phyloP scores from a whole-genome alignment of 768 basidiomycete species.

The Lentinus brumalis region DNA sequence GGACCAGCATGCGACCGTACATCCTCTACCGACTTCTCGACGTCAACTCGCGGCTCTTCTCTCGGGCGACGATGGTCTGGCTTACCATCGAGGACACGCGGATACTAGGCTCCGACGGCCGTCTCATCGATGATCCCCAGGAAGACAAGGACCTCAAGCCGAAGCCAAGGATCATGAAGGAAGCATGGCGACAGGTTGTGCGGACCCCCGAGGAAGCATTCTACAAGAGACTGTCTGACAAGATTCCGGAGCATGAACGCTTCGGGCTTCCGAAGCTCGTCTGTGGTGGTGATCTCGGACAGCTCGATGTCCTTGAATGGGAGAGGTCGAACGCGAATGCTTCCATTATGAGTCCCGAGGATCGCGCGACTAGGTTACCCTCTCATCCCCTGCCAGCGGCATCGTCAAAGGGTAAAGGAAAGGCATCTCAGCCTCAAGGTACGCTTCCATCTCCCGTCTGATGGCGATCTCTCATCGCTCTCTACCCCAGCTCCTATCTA shows the following conservation, averaged over 20 bases:
- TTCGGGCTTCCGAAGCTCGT: conserved; percentile 4
- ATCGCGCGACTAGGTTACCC: neutral
- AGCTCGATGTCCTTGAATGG: conserved; percentile 7
- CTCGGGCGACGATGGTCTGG: conserved; percentile 17
- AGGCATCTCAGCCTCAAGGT: neutral
- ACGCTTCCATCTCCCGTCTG: neutral
- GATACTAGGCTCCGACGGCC: neutral
- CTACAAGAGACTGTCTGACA: neutral
- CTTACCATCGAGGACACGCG: conserved; percentile 12
- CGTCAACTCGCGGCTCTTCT: conserved; percentile 12
- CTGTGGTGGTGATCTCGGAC: conserved; percentile 10
- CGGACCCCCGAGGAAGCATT: conserved; percentile 4
- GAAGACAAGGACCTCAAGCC: neutral
- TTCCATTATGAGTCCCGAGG: neutral
- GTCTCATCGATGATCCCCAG: neutral
- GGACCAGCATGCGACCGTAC: neutral
- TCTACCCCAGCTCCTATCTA: neutral
- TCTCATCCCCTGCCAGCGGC: neutral
- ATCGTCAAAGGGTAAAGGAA: no score
- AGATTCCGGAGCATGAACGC: neutral
- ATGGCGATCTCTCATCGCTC: neutral
- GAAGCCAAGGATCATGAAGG: conserved; percentile 15
- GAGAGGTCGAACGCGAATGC: neutral
- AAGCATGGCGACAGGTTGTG: conserved; percentile 15
- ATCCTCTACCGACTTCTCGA: neutral